These are phyloP conservation scores for Cucurbita argyrosperma DNA, from an alignment of 306 rosid genomes.

Conservation along the genomic window DNA sequence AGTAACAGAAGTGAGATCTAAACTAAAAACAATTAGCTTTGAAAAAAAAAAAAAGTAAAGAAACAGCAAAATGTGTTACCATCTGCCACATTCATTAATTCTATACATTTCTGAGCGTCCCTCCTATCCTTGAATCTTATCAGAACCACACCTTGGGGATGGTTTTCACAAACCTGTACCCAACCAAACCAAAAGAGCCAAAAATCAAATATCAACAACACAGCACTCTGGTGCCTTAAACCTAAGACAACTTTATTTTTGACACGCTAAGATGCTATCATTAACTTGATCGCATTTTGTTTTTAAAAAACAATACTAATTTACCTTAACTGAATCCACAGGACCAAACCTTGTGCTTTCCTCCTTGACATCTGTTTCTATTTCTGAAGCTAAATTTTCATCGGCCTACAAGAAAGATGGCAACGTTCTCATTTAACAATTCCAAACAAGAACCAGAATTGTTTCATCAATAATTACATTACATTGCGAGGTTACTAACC, in stretches of 20 bases:
- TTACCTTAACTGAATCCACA: constrained; percentile 65
- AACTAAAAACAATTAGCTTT: too few relatives aligned
- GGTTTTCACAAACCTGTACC: constrained; percentile 74
- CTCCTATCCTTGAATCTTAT: constrained; percentile 73
- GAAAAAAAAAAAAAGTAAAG: neutral
- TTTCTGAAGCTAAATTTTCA: constrained; percentile 55
- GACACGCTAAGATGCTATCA: neutral
- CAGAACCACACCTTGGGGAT: constrained; percentile 90
- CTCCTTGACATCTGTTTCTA: constrained; percentile 75
- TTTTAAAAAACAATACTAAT: neutral
- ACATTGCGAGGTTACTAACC: too few relatives aligned
- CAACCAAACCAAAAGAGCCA: neutral
- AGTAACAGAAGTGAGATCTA: too few relatives aligned
- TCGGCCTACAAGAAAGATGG: constrained; percentile 42
- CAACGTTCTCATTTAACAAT: neutral
- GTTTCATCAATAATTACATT: neutral
- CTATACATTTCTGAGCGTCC: constrained; percentile 89
- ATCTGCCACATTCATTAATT: constrained; percentile 90
- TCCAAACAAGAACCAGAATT: neutral
- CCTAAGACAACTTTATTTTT: too few relatives aligned
- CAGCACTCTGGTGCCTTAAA: too few relatives aligned
- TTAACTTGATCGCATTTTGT: neutral
- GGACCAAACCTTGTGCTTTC: constrained; percentile 81
- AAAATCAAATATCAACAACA: neutral
- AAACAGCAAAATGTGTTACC: constrained; percentile 31